These are phyloP conservation scores for Posidonia oceanica DNA, from an alignment of 116 monocot genomes.

Conservation along the genomic window DNA sequence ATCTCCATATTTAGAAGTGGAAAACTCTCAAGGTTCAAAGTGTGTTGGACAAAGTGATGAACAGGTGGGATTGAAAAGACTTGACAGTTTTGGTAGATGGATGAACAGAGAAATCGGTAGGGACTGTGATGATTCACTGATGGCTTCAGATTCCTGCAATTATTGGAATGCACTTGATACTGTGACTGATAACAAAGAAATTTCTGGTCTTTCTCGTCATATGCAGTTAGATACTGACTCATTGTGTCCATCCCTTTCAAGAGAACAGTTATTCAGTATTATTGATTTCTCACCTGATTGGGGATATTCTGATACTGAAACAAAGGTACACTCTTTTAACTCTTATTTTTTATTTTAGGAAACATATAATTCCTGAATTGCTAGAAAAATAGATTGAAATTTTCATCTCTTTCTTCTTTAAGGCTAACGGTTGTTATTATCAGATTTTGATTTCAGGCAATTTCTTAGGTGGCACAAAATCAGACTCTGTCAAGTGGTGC, in stretches of 20 bases:
- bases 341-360: background rate
- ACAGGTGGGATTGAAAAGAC: constrained; percentile 29
- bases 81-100: constrained; percentile 61
- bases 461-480: constrained; percentile 32
- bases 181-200: constrained; percentile 29
- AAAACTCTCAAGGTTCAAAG: background rate
- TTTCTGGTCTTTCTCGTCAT: constrained; percentile 31
- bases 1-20: background rate
- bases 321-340: constrained; percentile 27
- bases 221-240: constrained; percentile 41
- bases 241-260: constrained; percentile 40
- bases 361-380: no score
- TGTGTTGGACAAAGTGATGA: constrained; percentile 9
- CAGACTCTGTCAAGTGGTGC: constrained; percentile 34
- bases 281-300: constrained; percentile 65
- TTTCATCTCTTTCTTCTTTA: background rate
- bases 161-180: constrained; percentile 43
- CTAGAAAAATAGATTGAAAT: background rate
- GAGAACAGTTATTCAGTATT: constrained; percentile 56
- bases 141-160: constrained; percentile 33
- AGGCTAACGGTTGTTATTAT: background rate
- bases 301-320: constrained; percentile 38
- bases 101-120: constrained; percentile 47
- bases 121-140: constrained; percentile 40
- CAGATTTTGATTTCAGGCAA: constrained; percentile 55